Evolutionary conservation across 495 filamentous ascomycete species (phyloP).

Genomic region (Neurospora sp.): DNA sequence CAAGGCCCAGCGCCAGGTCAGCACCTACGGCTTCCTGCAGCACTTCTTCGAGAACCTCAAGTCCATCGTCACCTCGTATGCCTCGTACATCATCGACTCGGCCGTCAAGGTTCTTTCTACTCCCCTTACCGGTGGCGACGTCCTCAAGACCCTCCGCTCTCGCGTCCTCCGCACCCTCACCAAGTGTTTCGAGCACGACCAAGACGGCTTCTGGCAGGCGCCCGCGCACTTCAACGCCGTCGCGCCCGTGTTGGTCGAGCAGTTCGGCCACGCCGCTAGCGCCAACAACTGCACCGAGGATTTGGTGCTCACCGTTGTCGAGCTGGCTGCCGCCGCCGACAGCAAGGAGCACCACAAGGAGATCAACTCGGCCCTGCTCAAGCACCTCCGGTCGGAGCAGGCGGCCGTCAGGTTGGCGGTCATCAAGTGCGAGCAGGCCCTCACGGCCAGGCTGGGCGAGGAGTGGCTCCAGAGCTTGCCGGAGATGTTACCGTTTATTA

Average conservation of each 20-base stretch:
- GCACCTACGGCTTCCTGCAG: slow-evolving; percentile 69
- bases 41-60: slow-evolving; percentile 76
- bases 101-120: slow-evolving; percentile 49
- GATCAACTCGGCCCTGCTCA: slow-evolving; percentile 65
- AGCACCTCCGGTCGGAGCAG: slow-evolving; percentile 60
- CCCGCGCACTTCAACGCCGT: slow-evolving; percentile 72
- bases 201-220: slow-evolving; percentile 77
- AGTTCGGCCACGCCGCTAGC: slow-evolving; percentile 49
- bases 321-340: slow-evolving; percentile 67
- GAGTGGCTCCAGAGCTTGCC: slow-evolving; percentile 85
- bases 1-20: slow-evolving; percentile 45
- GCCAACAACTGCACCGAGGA: slow-evolving; percentile 27
- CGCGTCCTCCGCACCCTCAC: slow-evolving; percentile 55
- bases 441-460: slow-evolving; percentile 72
- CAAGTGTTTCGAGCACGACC: slow-evolving; percentile 70
- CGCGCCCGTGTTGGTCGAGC: slow-evolving; percentile 53
- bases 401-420: slow-evolving; percentile 62
- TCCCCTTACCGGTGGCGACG: slow-evolving; percentile 32
- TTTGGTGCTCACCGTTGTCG: slow-evolving; percentile 51
- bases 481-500: slow-evolving; percentile 91
- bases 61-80: slow-evolving; percentile 88
- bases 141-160: slow-evolving; percentile 48
- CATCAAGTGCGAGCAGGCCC: slow-evolving; percentile 62
- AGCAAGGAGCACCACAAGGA: slow-evolving; percentile 83
- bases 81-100: slow-evolving; percentile 70